A percentile compares a stretch with the other conserved stretches of the same genome.
Evolutionary conservation across 495 filamentous ascomycete species (phyloP).

Genomic region (Penicillium coffeae): DNA sequence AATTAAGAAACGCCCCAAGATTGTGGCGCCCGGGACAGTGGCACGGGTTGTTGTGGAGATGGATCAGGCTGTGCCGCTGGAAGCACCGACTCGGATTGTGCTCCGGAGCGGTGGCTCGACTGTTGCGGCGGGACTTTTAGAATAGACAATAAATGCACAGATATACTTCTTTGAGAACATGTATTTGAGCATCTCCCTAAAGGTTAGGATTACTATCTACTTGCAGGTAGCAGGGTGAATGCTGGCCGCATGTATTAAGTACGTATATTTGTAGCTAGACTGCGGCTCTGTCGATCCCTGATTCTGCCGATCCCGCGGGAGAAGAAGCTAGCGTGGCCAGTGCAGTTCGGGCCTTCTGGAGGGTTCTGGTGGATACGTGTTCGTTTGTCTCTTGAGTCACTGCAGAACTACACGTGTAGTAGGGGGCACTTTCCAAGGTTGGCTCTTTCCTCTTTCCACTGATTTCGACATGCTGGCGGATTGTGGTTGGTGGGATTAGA

Average conservation of each 20-base stretch:
- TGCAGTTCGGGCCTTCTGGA: neutral
- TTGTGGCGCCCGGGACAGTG: constrained; percentile 69
- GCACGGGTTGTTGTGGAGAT: constrained; percentile 68
- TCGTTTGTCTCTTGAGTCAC: neutral
- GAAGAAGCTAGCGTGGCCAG: neutral
- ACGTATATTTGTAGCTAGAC: neutral
- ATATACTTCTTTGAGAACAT: neutral
- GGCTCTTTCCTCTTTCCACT: constrained; percentile 16
- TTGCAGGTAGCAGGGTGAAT: too few relatives aligned
- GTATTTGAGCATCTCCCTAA: neutral
- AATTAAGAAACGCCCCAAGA: constrained; percentile 77
- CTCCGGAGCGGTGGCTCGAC: constrained; percentile 75
- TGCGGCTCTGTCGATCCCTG: constrained; percentile 18
- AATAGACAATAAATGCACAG: constrained; percentile 38
- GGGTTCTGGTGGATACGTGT: neutral
- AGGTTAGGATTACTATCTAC: too few relatives aligned
- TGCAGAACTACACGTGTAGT: too few relatives aligned
- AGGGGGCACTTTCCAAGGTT: too few relatives aligned
- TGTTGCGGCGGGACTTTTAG: constrained; percentile 80
- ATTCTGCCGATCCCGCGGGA: neutral
- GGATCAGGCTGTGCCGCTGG: constrained; percentile 71
- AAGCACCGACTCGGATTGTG: constrained; percentile 74
- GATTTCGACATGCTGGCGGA: constrained; percentile 21
- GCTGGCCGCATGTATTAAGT: too few relatives aligned
- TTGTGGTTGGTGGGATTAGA: neutral